These are phyloP conservation scores for Taphrina pruni DNA, from an alignment of 1,139 yeast species.

Conservation along the genomic window DNA sequence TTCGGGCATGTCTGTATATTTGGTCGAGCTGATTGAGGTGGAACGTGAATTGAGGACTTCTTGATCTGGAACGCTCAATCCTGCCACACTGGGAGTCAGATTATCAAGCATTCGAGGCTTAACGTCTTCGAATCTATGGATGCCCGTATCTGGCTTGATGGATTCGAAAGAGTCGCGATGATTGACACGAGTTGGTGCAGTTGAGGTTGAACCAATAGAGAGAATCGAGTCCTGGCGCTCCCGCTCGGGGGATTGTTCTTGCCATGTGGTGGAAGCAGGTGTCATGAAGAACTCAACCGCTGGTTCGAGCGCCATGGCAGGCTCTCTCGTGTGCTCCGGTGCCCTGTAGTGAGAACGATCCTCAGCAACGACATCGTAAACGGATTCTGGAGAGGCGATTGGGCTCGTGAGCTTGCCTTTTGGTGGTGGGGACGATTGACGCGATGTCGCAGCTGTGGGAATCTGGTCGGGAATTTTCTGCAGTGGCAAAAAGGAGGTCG, in stretches of 20 bases:
- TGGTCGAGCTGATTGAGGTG: background rate
- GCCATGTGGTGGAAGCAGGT: conserved; percentile 10
- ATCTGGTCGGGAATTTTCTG: background rate
- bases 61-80: conserved; percentile 8
- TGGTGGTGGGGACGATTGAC: background rate
- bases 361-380: background rate
- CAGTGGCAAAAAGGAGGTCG: conserved; percentile 11
- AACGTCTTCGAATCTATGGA: background rate
- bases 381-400: conserved; percentile 6
- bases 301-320: conserved; percentile 21
- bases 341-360: background rate
- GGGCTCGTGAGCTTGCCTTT: background rate
- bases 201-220: background rate
- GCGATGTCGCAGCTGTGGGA: background rate
- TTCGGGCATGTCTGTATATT: conserved; percentile 3
- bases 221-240: background rate
- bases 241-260: conserved; percentile 27
- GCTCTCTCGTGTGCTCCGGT: conserved; percentile 2
- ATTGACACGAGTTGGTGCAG: background rate
- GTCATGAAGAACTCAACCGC: conserved; percentile 15
- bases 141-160: background rate
- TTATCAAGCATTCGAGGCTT: background rate
- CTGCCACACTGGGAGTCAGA: background rate
- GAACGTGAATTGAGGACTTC: conserved; percentile 49
- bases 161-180: background rate